These are phyloP conservation scores for Scutellaria baicalensis DNA, from an alignment of 257 asterid genomes.

Conservation along the genomic window DNA sequence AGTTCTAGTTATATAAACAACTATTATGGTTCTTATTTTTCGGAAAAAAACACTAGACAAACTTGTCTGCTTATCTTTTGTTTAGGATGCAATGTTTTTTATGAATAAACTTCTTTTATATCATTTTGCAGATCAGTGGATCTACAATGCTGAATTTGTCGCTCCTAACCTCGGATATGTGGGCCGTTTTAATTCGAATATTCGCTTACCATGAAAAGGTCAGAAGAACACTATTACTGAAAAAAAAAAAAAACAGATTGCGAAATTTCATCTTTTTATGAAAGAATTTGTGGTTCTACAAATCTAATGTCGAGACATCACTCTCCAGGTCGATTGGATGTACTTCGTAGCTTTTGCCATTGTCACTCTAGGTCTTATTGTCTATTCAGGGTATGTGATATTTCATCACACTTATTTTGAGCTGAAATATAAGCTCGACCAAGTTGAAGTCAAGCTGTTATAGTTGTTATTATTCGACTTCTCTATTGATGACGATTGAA, in stretches of 20 bases:
- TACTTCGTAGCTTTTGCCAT: conserved; percentile 80
- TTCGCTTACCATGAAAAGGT: conserved; percentile 94
- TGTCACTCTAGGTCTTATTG: conserved; percentile 64
- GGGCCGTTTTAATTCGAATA: conserved; percentile 90
- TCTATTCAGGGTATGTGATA: conserved; percentile 68
- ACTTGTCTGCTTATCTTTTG: background rate
- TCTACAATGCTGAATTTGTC: conserved; percentile 84
- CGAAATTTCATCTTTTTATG: background rate
- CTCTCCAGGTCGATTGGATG: conserved; percentile 91
- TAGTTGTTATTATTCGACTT: background rate
- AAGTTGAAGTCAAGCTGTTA: background rate
- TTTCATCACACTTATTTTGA: background rate
- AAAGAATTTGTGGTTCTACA: background rate
- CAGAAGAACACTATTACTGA: too few relatives aligned
- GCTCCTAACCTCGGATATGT: conserved; percentile 91
- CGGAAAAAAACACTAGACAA: too few relatives aligned
- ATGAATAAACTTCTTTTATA: background rate
- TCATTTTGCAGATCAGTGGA: conserved; percentile 67
- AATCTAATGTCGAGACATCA: background rate
- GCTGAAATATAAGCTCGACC: too few relatives aligned
- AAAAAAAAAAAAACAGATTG: background rate
- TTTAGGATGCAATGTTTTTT: background rate
- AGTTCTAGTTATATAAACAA: too few relatives aligned
- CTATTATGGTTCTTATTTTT: too few relatives aligned
- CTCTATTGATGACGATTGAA: background rate